Conservation (phyloP, 768 basidiomycete species). For the Agrocybe praecox region DNA sequence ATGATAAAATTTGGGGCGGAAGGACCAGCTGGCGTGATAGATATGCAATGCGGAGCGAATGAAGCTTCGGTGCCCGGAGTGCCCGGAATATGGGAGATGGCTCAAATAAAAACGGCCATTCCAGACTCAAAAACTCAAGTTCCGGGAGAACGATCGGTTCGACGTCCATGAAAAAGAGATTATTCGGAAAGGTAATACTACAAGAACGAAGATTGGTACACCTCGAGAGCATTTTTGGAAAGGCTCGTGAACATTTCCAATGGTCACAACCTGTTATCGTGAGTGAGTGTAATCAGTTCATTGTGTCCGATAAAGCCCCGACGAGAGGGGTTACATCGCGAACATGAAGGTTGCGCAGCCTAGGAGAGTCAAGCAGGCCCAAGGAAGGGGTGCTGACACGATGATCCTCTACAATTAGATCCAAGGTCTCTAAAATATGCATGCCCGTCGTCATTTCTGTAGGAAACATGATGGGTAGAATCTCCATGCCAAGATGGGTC, state of each 20-base stretch:
- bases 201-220: conserved; percentile 17
- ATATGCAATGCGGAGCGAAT: conserved; percentile 12
- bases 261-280: conserved; percentile 10
- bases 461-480: conserved; percentile 14
- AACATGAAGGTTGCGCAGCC: conserved; percentile 15
- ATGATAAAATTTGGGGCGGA: conserved; percentile 1
- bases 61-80: conserved; percentile 17
- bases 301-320: conserved; percentile 3
- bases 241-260: conserved; percentile 18
- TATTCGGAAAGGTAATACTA: conserved; percentile 19
- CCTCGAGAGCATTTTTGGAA: conserved; percentile 15
- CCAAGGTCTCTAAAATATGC: conserved; percentile 14
- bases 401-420: conserved; percentile 15
- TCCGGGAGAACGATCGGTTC: conserved; percentile 17
- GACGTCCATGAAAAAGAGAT: conserved; percentile 6
- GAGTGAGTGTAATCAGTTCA: conserved; percentile 9
- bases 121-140: conserved; percentile 12
- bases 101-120: conserved; percentile 18
- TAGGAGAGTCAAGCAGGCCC: conserved; percentile 15
- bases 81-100: conserved; percentile 15
- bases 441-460: conserved; percentile 8
- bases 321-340: conserved; percentile 22
- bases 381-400: conserved; percentile 2
- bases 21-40: conserved; percentile 8
- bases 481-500: conserved; percentile 14